Percentiles rank a stretch among this genome's conserved stretches.
These are phyloP conservation scores for Saccharomyces eubayanus DNA, from an alignment of 805 yeast species.

Conservation along the genomic window DNA sequence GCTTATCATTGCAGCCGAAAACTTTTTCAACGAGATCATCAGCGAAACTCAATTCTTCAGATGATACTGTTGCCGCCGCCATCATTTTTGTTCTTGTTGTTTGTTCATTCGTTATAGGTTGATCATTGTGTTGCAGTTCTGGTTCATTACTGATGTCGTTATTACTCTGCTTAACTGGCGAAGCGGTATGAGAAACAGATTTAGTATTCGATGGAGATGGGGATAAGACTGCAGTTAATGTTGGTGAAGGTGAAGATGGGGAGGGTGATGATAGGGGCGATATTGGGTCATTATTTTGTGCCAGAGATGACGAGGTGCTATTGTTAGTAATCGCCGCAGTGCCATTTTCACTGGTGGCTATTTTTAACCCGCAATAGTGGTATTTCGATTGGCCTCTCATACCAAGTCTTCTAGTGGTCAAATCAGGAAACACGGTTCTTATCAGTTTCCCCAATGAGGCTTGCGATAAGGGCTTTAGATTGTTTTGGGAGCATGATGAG, in stretches of 20 bases:
- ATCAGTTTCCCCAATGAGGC: conserved; percentile 76
- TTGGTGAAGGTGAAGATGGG: background rate
- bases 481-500: conserved; percentile 44
- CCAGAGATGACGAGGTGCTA: background rate
- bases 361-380: conserved; percentile 72
- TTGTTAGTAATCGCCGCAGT: background rate
- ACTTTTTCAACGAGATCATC: conserved; percentile 20
- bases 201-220: background rate
- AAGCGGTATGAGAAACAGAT: background rate
- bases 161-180: background rate
- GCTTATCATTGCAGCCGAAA: conserved; percentile 11
- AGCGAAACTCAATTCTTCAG: conserved; percentile 6
- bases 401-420: conserved; percentile 73
- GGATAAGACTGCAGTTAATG: background rate
- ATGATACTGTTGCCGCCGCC: background rate
- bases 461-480: conserved; percentile 55
- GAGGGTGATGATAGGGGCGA: background rate
- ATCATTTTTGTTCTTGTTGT: background rate
- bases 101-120: background rate
- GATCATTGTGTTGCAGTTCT: background rate
- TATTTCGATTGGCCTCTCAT: conserved; percentile 75
- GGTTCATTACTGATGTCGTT: background rate
- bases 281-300: background rate
- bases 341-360: conserved; percentile 13
- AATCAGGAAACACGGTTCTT: conserved; percentile 51